These are phyloP conservation scores for Eucalyptus tenuipes DNA, from an alignment of 345 rosid genomes.

Conservation along the genomic window DNA sequence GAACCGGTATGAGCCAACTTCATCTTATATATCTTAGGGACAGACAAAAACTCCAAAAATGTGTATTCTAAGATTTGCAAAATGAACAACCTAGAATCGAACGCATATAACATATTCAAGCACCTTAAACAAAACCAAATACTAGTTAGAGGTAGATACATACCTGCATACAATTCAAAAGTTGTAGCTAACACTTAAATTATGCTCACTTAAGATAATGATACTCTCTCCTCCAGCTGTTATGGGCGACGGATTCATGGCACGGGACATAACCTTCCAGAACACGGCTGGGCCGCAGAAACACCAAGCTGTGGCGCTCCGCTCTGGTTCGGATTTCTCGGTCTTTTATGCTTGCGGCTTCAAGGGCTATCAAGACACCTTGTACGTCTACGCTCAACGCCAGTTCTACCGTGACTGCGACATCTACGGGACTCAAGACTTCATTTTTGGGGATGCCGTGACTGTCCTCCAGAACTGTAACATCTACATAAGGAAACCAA, in stretches of 20 bases:
- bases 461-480: conserved; percentile 52
- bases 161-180: neutral
- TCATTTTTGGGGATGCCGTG: conserved; percentile 70
- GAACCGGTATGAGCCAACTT: neutral
- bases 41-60: neutral
- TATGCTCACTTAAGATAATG: neutral
- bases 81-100: neutral
- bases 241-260: conserved; percentile 56
- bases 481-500: conserved; percentile 43
- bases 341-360: conserved; percentile 74
- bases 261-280: conserved; percentile 63
- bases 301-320: conserved; percentile 82
- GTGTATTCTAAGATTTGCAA: neutral
- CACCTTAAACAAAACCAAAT: neutral
- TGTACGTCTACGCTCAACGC: conserved; percentile 64
- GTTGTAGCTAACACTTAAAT: neutral
- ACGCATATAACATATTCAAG: neutral
- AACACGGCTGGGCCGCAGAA: conserved; percentile 87
- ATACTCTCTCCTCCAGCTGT: conserved; percentile 27
- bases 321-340: conserved; percentile 69
- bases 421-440: conserved; percentile 67
- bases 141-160: neutral
- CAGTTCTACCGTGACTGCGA: conserved; percentile 80
- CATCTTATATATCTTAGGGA: neutral
- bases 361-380: conserved; percentile 88